Conservation (phyloP, 306 rosid species). For the Geum urbanum region DNA sequence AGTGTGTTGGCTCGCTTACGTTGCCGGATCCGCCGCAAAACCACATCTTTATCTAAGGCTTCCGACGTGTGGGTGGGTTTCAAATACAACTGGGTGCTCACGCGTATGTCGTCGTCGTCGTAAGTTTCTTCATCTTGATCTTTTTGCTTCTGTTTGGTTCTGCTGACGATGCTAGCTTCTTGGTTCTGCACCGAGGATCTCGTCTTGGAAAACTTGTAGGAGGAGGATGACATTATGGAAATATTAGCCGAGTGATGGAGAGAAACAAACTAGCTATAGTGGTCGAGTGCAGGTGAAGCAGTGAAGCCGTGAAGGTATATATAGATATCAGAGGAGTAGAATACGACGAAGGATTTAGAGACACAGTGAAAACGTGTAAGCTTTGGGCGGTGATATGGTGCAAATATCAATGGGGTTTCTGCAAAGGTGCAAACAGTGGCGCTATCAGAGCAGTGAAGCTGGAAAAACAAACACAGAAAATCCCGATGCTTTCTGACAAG, state of each 20-base stretch:
- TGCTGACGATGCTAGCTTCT: background rate
- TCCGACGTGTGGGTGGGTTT: slow-evolving; percentile 27
- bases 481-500: slow-evolving; percentile 7
- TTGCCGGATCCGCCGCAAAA: slow-evolving; percentile 39
- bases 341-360: background rate
- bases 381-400: slow-evolving; percentile 19
- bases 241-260: background rate
- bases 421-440: background rate
- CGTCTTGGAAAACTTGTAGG: slow-evolving; percentile 4
- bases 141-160: background rate
- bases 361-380: background rate
- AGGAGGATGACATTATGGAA: background rate
- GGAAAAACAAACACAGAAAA: background rate
- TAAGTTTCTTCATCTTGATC: slow-evolving; percentile 11
- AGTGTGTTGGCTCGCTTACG: slow-evolving; percentile 35
- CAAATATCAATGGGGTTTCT: slow-evolving; percentile 14
- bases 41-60: slow-evolving; percentile 32
- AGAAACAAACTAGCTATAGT: background rate
- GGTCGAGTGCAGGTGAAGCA: no score
- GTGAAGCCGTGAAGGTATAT: background rate
- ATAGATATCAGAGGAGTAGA: background rate
- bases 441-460: background rate
- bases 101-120: background rate
- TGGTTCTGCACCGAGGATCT: background rate
- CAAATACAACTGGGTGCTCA: slow-evolving; percentile 31